Base-by-base conservation (phyloP, 495 filamentous ascomycete genomes). In the Physcia stellaris region DNA sequence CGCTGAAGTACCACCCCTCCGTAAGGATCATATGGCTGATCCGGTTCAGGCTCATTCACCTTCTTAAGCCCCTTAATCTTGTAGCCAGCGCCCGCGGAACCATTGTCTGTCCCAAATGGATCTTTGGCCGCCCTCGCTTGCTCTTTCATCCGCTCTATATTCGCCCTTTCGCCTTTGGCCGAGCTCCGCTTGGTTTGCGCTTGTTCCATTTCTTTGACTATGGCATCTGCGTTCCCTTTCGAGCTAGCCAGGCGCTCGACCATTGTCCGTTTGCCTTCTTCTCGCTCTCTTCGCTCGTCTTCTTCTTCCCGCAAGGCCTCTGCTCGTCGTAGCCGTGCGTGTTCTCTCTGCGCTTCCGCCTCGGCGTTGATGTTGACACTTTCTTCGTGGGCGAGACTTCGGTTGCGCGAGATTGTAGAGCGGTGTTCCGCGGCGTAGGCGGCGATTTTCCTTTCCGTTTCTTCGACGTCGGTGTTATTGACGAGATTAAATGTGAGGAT, bases 401-500 rank as follows among this genome's bases (percentile, higher is more conserved):
- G 59, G 53, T 79, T 83, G 33, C 62, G 54, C 16, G 58, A 52
- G 45, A 80, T 80, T 10, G 64, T 68, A 15, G 61, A 50, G 40
- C 67, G 62, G 59, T 93, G 83, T 29, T 73, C 73, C 33, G 77
- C 65, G 45, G 75, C 63, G 48, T 83, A 93, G 36, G 59, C 61
- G 32, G 68, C 56, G 24, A 96, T 68, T 39, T 73, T 70, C 29
- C 65, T 57, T 62, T 93, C 81, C 0, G 86, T 75, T 37, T 75
- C 75, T 4, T 68, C 68, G 0, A 80, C 67, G 24, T 85, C 79
- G 35, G 64, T 72, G 13, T 80, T 75, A 32, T 71, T 64, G 9
- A 94, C 78, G 2, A 99, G 69, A 49, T 92, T 87, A 57, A 86
- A 86, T 15, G 86, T 86, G 35, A 92, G 71, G 43, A 81, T 74